Base-by-base conservation (phyloP, 2,329 filamentous ascomycete genomes). In the Penicillium sp. region DNA sequence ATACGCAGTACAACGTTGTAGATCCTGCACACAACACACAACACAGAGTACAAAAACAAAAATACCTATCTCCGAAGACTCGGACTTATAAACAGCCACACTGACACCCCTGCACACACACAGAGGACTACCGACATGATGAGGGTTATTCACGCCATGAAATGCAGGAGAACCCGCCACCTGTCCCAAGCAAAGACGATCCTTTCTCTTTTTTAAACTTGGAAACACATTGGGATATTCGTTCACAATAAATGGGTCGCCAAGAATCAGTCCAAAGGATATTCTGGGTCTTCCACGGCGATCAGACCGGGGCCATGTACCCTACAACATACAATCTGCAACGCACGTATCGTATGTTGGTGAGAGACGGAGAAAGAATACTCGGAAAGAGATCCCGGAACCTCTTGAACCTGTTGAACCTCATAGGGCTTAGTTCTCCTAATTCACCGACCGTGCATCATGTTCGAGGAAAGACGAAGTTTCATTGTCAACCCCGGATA, bases 201-300 rank as follows among this genome's bases (percentile, higher is more conserved):
- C 16, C 7, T 26, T 9, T 45, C 32, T 26, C n/a, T 27, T 26
- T n/a, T 8, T 13, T n/a, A 39, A n/a, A 11, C 3, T 18, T 32
- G 35, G 27, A 18, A 35, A n/a, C 4, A 11, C 9, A 14, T 3
- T 26, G 3, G 5, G 13, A 13, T 46, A 36, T 27, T 4, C 18
- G 45, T 27, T 4, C 27, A 4, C 34, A 45, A 39, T 19, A 45
- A 27, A 30, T 46, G 41, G 48, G 48, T 36, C 48, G 48, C 48
- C 48, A 51, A 51, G 49, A 13, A 32, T 8, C 11, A 14, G 18
- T 35, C 36, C 4, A 39, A 39, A 11, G 18, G 18, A 4, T 19
- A 10, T 39, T 5, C 8, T 11, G 8, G 9, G 16, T 8, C 11
- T 16, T 11, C n/a, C 16, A 19, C 7, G 9, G 3, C 8, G 10